These are phyloP conservation scores for Mrakia frigida DNA, from an alignment of 768 basidiomycete species.

Conservation along the genomic window DNA sequence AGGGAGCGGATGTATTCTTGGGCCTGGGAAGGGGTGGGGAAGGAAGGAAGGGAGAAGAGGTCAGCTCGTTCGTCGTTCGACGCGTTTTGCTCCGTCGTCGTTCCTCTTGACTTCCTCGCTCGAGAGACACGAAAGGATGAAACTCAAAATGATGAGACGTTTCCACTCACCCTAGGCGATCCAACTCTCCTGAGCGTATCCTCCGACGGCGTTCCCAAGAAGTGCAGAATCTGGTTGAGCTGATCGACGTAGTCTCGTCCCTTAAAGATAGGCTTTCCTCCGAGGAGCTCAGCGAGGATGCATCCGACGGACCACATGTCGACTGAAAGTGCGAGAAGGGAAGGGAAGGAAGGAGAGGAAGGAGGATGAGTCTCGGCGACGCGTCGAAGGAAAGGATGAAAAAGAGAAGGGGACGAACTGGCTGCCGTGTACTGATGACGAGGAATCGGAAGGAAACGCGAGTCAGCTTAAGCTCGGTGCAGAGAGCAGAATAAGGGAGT, in stretches of 20 bases:
- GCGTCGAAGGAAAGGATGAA: background rate
- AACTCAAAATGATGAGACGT: slow-evolving; percentile 37
- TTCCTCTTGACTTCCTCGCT: too few species aligned
- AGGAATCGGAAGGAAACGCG: background rate
- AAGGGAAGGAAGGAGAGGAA: background rate
- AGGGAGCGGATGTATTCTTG: slow-evolving; percentile 98
- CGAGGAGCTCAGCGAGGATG: slow-evolving; percentile 50
- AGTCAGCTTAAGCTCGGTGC: too few species aligned
- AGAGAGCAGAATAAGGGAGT: too few species aligned
- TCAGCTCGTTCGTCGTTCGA: background rate
- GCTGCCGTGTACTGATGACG: slow-evolving; percentile 43
- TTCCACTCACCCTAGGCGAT: slow-evolving; percentile 84
- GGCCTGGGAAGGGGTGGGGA: slow-evolving; percentile 52
- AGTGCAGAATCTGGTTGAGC: slow-evolving; percentile 94
- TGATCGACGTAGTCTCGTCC: slow-evolving; percentile 76
- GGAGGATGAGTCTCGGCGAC: background rate
- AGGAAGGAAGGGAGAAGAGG: background rate
- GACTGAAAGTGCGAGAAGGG: slow-evolving; percentile 35
- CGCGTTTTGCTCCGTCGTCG: too few species aligned
- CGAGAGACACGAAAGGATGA: background rate
- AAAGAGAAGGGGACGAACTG: slow-evolving; percentile 37
- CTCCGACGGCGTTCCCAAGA: slow-evolving; percentile 95
- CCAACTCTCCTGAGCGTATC: slow-evolving; percentile 94
- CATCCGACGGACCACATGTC: slow-evolving; percentile 51
- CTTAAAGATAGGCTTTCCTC: slow-evolving; percentile 38